phyloP scores from a whole-genome alignment of 2,329 filamentous ascomycete genomes.

The Diaporthe capsici region DNA sequence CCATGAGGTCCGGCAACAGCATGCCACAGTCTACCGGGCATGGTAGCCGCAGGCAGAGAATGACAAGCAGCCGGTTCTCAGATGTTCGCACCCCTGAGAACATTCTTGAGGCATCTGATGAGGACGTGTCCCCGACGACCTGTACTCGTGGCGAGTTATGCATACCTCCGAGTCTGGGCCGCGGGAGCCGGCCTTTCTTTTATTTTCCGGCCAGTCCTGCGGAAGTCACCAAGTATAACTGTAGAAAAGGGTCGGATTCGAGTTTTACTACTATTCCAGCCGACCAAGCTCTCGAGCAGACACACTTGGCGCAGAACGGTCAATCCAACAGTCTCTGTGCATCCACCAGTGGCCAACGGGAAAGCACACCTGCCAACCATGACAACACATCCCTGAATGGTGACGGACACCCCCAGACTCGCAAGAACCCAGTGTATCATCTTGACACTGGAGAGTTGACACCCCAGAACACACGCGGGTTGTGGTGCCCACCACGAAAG shows the following conservation, averaged over 20 bases:
- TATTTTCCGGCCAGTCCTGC: not conserved
- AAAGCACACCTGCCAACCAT: no score
- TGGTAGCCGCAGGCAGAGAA: conserved; percentile 1
- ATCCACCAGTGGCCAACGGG: not conserved
- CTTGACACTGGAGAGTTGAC: not conserved
- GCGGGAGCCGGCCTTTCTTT: not conserved
- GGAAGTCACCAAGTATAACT: not conserved
- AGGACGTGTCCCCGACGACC: not conserved
- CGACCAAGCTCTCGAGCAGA: not conserved
- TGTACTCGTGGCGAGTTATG: not conserved
- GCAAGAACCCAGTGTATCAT: no score
- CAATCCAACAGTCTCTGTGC: not conserved
- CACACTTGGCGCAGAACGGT: not conserved
- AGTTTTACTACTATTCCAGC: no score
- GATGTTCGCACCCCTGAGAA: conserved; percentile 18
- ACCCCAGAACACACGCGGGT: not conserved
- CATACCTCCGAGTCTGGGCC: no score
- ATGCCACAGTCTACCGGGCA: not conserved
- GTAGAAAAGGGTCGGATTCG: not conserved
- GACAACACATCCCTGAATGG: no score
- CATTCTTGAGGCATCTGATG: conserved; percentile 1
- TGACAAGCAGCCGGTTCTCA: conserved; percentile 29
- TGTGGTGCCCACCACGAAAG: not conserved
- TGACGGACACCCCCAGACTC: not conserved
- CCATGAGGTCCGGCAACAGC: not conserved